Evolutionary conservation across 2,329 filamentous ascomycete genomes (phyloP).

Genomic region (Fusarium staphyleae): DNA sequence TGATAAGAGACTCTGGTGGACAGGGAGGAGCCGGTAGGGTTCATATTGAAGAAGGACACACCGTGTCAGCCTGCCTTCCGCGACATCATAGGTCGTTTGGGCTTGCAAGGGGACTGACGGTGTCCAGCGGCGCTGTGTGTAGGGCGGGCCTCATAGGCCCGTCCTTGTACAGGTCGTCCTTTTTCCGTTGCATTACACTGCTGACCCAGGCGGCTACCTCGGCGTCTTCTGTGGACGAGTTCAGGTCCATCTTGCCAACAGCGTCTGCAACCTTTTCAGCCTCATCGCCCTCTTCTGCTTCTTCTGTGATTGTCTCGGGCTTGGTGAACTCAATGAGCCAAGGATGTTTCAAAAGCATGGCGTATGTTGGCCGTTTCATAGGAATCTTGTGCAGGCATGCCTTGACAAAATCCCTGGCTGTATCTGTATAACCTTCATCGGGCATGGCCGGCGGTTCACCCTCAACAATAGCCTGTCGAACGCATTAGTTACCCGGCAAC

Average conservation of each 20-base stretch:
- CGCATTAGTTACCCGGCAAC: conserved; percentile 16
- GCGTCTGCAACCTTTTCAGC: conserved; percentile 53
- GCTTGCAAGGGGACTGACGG: conserved; percentile 63
- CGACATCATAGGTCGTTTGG: conserved; percentile 40
- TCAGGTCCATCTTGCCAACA: conserved; percentile 54
- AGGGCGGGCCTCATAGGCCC: conserved; percentile 76
- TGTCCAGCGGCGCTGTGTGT: conserved; percentile 85
- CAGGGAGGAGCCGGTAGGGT: neutral
- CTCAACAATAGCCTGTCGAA: conserved; percentile 82
- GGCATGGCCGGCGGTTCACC: conserved; percentile 93
- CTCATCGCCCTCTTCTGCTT: conserved; percentile 68
- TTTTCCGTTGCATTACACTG: conserved; percentile 65
- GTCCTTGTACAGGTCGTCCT: conserved; percentile 58
- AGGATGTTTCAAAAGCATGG: conserved; percentile 84
- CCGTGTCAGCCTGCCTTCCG: conserved; percentile 1
- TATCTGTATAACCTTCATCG: conserved; percentile 75
- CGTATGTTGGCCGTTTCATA: conserved; percentile 90
- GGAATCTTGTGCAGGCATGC: conserved; percentile 93
- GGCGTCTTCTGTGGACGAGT: conserved; percentile 63
- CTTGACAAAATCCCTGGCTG: conserved; percentile 84
- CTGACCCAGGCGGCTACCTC: conserved; percentile 90
- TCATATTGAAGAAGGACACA: neutral
- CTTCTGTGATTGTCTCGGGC: conserved; percentile 76
- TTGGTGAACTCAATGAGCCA: conserved; percentile 83
- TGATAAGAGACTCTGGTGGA: neutral